phyloP scores from a whole-genome alignment of 1,284 basidiomycete genomes.

The Pseudozyma thailandica region DNA sequence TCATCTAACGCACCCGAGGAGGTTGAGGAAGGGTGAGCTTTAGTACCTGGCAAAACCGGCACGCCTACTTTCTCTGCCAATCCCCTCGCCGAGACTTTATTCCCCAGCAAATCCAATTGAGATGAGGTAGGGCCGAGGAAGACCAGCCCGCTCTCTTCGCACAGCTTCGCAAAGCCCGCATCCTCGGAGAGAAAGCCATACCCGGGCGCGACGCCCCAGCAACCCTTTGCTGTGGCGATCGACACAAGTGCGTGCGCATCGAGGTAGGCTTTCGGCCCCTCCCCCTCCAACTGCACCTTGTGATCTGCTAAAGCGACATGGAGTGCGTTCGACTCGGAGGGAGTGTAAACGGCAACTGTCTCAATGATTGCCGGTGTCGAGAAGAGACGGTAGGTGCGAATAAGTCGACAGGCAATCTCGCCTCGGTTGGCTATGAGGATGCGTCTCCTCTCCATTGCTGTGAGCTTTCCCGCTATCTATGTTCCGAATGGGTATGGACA shows the following conservation, averaged over 20 bases:
- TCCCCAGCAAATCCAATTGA: constrained; percentile 24
- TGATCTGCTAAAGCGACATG: constrained; percentile 25
- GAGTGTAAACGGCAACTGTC: constrained; percentile 37
- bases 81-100: constrained; percentile 27
- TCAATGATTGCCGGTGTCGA: constrained; percentile 15
- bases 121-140: constrained; percentile 24
- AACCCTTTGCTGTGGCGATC: constrained; percentile 71
- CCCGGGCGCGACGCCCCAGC: constrained; percentile 68
- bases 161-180: constrained; percentile 29
- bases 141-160: constrained; percentile 13
- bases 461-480: too few relatives aligned
- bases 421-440: constrained; percentile 67
- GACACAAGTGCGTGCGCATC: constrained; percentile 69
- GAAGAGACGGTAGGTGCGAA: constrained; percentile 36
- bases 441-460: constrained; percentile 9
- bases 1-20: constrained; percentile 10
- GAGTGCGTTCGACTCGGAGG: constrained; percentile 27
- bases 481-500: too few relatives aligned
- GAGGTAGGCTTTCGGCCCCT: constrained; percentile 52
- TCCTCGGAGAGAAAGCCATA: constrained; percentile 44
- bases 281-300: constrained; percentile 55
- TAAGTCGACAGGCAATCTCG: constrained; percentile 53
- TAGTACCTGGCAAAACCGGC: constrained; percentile 28
- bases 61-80: constrained; percentile 13
- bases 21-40: not conserved